Conservation (phyloP, 345 rosid species). For the Turnera subulata region DNA sequence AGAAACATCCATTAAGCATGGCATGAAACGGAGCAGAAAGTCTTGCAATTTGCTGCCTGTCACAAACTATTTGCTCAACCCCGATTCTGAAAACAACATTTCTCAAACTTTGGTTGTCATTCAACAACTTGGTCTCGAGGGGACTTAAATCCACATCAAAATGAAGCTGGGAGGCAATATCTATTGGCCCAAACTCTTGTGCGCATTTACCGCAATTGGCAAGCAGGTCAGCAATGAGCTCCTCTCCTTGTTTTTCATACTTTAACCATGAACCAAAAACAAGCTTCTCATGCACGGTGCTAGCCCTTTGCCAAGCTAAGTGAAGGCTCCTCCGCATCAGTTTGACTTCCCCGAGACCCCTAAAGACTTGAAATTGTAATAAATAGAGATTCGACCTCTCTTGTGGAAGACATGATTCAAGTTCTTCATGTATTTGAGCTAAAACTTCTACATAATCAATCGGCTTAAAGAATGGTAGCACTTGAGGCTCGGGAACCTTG, state of each 20-base stretch:
- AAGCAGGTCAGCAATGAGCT: conserved; percentile 78
- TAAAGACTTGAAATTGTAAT: conserved; percentile 78
- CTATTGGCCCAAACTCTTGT: conserved; percentile 65
- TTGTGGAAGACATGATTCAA: conserved; percentile 64
- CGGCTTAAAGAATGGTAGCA: conserved; percentile 79
- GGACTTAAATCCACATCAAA: conserved; percentile 29
- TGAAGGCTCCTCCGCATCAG: conserved; percentile 83
- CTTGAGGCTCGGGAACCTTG: conserved; percentile 83
- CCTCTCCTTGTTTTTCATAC: conserved; percentile 89
- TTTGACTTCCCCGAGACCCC: conserved; percentile 88
- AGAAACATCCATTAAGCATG: conserved; percentile 88
- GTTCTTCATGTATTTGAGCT: conserved; percentile 95
- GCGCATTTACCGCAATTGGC: conserved; percentile 67
- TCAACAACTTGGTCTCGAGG: conserved; percentile 31
- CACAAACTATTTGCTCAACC: conserved; percentile 71
- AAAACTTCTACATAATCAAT: conserved; percentile 90
- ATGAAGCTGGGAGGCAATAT: conserved; percentile 55
- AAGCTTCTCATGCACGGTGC: conserved; percentile 78
- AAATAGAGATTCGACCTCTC: conserved; percentile 72
- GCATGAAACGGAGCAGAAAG: conserved; percentile 88
- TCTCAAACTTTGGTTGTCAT: conserved; percentile 25
- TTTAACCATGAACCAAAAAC: conserved; percentile 90
- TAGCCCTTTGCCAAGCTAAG: conserved; percentile 85
- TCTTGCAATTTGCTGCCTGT: conserved; percentile 66
- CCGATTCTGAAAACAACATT: conserved; percentile 65